Conservation (phyloP, 192 early-diverging fungal genomes). For the Dimargaris xerosporica region DNA sequence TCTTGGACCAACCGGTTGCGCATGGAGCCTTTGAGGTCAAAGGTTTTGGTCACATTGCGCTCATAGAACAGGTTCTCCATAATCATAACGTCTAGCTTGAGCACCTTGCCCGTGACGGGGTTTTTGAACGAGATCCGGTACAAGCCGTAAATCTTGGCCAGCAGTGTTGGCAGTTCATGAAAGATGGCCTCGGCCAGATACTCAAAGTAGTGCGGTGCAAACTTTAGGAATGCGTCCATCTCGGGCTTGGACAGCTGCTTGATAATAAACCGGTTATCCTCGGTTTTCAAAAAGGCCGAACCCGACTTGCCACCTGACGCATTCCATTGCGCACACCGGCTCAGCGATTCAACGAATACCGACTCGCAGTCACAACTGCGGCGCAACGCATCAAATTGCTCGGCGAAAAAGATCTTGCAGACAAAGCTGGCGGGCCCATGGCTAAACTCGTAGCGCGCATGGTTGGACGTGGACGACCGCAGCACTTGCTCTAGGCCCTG, state of each 20-base stretch:
- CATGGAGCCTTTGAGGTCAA: constrained; percentile 89
- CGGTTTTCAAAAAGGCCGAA: constrained; percentile 77
- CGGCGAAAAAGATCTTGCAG: constrained; percentile 84
- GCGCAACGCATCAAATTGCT: constrained; percentile 83
- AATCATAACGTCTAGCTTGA: constrained; percentile 81
- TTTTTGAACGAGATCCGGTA: constrained; percentile 84
- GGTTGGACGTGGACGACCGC: constrained; percentile 21
- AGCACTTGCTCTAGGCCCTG: constrained; percentile 21
- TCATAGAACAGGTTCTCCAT: constrained; percentile 96
- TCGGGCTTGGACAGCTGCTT: constrained; percentile 78
- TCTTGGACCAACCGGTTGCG: constrained; percentile 87
- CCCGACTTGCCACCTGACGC: constrained; percentile 82
- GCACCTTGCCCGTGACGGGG: constrained; percentile 57
- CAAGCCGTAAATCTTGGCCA: constrained; percentile 86
- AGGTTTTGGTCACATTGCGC: constrained; percentile 59
- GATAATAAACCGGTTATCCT: constrained; percentile 82
- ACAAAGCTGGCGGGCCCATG: constrained; percentile 62
- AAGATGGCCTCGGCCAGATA: constrained; percentile 70
- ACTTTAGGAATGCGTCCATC: constrained; percentile 71
- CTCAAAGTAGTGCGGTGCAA: constrained; percentile 83
- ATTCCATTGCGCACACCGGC: constrained; percentile 76
- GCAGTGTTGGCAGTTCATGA: constrained; percentile 59
- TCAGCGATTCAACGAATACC: constrained; percentile 68
- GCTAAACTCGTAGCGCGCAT: constrained; percentile 37
- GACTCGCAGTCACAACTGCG: constrained; percentile 70